Percentiles rank a stretch among this genome's conserved stretches.
Evolutionary conservation across 768 basidiomycete species (phyloP).

Genomic region (Lenzites betulinus): DNA sequence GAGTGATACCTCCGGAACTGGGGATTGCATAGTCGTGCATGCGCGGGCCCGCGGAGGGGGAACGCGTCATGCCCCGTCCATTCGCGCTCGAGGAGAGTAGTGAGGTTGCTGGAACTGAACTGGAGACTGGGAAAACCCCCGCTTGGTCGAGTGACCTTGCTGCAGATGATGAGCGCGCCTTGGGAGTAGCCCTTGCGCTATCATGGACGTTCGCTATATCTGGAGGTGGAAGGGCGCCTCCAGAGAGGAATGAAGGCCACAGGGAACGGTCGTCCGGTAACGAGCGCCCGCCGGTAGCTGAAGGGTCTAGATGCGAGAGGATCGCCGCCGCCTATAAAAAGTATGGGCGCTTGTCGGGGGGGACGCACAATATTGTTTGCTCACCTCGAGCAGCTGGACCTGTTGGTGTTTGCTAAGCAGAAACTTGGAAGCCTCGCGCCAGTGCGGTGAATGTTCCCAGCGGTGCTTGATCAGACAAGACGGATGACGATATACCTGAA

Average conservation of each 20-base stretch:
- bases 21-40: slow-evolving; percentile 67
- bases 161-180: slow-evolving; percentile 14
- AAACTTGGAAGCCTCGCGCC: slow-evolving; percentile 91
- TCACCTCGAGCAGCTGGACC: slow-evolving; percentile 91
- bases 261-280: slow-evolving; percentile 92
- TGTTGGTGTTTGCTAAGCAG: slow-evolving; percentile 96
- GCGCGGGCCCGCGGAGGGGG: slow-evolving; percentile 49
- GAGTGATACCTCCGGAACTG: slow-evolving; percentile 47
- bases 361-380: slow-evolving; percentile 13
- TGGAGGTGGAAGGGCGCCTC: slow-evolving; percentile 65
- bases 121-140: slow-evolving; percentile 41
- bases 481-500: slow-evolving; percentile 84
- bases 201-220: slow-evolving; percentile 20
- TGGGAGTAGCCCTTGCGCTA: slow-evolving; percentile 5
- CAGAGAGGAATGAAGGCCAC: slow-evolving; percentile 85
- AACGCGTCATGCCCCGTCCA: slow-evolving; percentile 10
- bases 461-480: slow-evolving; percentile 96
- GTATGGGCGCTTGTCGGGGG: slow-evolving; percentile 3
- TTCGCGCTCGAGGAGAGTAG: slow-evolving; percentile 28
- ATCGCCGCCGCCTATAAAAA: slow-evolving; percentile 83
- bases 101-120: slow-evolving; percentile 51
- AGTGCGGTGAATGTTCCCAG: slow-evolving; percentile 97
- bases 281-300: slow-evolving; percentile 63
- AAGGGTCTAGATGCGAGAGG: slow-evolving; percentile 80
- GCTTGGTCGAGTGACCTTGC: slow-evolving; percentile 22